Evolutionary conservation across 2,329 filamentous ascomycete species (phyloP), one percentile per base, ranked within the genome.

Genomic region (Westerdykella sp.): DNA sequence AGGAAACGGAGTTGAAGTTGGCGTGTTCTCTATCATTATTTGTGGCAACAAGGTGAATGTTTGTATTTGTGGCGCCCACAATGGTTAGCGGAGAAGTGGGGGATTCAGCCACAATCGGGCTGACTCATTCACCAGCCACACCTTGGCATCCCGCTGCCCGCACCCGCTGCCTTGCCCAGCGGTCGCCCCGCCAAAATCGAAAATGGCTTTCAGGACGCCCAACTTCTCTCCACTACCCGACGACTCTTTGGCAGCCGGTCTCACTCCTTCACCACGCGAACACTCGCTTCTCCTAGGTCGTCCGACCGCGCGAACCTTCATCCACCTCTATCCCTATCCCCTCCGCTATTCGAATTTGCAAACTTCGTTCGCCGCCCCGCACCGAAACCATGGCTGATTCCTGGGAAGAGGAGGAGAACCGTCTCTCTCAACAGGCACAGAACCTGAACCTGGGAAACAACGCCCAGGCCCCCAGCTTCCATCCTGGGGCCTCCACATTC

Each of bases 341-440:
- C 4, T 23, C 14, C 5, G 7, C 6, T 18, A 35, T 9, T 11
- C 32, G 32, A 35, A 6, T 15, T 18, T 35, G n/a, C 32, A 35
- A 35, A 35, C 12, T 14, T 13, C 22, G 2, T 14, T 31, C 25
- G 45, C 53, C 39, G 18, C 44, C 39, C 48, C 55, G 42, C 51
- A 54, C 50, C 47, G 44, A 40, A 62, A 58, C 45, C 42, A 95
- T 95, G 89, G 85, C 90, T 59, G 83, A 90, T 69, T 85, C 88
- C 69, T 95, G 89, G 50, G 97, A 93, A 87, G 90, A 97, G 73
- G 88, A 95, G 74, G 84, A 90, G 59, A 84, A 79, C 53, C 69
- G 87, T 66, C 80, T 95, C 68, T 80, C 86, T 49, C 81, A 82
- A 59, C 86, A 90, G 74, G 50, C 58, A 10, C 60, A 60, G 56